These are phyloP conservation scores for Penicillium sp. DNA, from an alignment of 2,329 filamentous ascomycete genomes.

Conservation along the genomic window DNA sequence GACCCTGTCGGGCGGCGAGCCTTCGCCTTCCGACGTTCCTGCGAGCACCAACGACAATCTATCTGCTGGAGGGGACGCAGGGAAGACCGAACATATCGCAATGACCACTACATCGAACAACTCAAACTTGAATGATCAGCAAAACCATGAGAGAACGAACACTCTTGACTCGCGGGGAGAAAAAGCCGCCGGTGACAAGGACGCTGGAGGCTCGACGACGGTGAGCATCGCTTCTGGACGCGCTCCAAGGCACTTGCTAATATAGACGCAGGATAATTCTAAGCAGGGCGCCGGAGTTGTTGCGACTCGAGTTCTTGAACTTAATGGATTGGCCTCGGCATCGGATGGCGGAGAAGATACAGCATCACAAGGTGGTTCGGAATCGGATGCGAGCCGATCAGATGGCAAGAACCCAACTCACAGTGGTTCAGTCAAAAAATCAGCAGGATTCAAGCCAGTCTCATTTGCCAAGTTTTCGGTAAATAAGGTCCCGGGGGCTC, in stretches of 20 bases:
- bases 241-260: conserved; percentile 22
- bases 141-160: conserved; percentile 25
- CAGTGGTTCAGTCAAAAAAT: conserved; percentile 59
- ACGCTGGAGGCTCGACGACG: conserved; percentile 27
- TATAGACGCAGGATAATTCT: conserved; percentile 26
- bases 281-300: conserved; percentile 36
- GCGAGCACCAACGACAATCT: conserved; percentile 57
- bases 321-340: conserved; percentile 39
- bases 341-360: conserved; percentile 43
- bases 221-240: conserved; percentile 29
- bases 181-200: conserved; percentile 26
- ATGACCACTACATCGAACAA: conserved; percentile 33
- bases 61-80: conserved; percentile 53
- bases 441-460: conserved; percentile 63
- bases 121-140: conserved; percentile 25
- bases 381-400: conserved; percentile 62
- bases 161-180: conserved; percentile 20
- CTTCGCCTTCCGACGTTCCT: conserved; percentile 65
- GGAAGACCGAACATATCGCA: conserved; percentile 44
- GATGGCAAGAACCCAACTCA: conserved; percentile 49
- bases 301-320: conserved; percentile 39
- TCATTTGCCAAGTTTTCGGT: conserved; percentile 67
- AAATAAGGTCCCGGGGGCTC: conserved; percentile 59
- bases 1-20: conserved; percentile 65
- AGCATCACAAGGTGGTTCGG: conserved; percentile 54